phyloP scores from a whole-genome alignment of 176 grass and related monocot genomes.

The Aegilops longissima region DNA sequence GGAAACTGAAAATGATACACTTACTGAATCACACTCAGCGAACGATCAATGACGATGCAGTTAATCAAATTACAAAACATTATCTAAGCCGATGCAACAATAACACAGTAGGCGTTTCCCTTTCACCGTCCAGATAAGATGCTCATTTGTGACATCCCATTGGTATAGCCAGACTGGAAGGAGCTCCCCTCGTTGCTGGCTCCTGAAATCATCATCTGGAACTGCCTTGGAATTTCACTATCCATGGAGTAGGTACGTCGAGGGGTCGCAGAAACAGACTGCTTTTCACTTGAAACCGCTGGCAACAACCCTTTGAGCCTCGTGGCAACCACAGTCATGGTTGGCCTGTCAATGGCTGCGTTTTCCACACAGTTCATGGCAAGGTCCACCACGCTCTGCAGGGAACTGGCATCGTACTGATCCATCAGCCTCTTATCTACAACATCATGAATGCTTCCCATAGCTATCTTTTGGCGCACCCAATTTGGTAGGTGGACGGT shows the following conservation, averaged over 20 bases:
- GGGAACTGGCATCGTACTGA: constrained; percentile 2
- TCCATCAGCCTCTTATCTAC: neutral
- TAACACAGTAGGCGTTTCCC: no score
- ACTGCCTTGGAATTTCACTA: neutral
- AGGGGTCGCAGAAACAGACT: neutral
- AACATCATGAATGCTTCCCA: neutral
- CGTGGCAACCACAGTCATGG: constrained; percentile 1
- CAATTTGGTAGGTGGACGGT: neutral
- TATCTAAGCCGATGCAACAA: no score
- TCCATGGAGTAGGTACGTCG: neutral
- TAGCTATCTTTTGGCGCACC: constrained; percentile 13
- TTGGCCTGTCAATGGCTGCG: neutral
- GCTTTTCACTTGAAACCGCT: no score
- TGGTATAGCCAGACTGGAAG: neutral
- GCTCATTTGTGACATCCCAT: neutral
- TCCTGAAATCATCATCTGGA: neutral
- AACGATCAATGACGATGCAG: no score
- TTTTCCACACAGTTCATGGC: constrained; percentile 11
- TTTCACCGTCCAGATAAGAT: neutral
- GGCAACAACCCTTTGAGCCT: constrained; percentile 22
- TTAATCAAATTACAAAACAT: no score
- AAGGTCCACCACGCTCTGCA: neutral
- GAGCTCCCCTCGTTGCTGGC: neutral
- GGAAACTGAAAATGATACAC: no score
- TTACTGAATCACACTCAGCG: no score